Conservation (phyloP, 2,329 filamentous ascomycete species). For the Pyricularia grisea region DNA sequence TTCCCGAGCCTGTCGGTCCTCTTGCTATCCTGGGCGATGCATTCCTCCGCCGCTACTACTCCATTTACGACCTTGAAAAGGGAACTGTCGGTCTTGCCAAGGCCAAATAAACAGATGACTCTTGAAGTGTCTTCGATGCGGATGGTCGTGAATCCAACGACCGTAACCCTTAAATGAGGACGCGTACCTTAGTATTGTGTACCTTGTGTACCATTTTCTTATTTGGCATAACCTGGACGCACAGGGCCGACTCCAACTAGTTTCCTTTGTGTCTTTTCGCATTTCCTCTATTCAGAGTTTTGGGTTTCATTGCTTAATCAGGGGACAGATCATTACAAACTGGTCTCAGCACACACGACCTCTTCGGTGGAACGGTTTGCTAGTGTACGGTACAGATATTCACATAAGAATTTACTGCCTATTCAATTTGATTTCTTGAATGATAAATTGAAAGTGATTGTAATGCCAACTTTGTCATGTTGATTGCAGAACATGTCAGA, state of each 20-base stretch:
- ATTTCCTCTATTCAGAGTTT: not conserved
- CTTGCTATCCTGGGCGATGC: conserved; percentile 91
- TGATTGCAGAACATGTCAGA: not conserved
- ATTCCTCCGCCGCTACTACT: conserved; percentile 82
- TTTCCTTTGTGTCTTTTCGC: not conserved
- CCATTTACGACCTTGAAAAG: conserved; percentile 90
- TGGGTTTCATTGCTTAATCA: not conserved
- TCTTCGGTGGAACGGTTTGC: not conserved
- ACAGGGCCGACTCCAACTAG: not conserved
- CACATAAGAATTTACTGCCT: not conserved
- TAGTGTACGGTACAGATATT: not conserved
- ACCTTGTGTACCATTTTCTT: not conserved
- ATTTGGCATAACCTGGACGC: not conserved
- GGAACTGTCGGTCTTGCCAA: conserved; percentile 81
- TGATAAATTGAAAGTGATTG: not conserved
- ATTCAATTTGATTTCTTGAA: not conserved
- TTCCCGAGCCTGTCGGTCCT: conserved; percentile 78
- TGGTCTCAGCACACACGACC: not conserved
- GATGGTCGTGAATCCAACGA: not conserved
- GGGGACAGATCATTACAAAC: not conserved
- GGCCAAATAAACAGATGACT: conserved; percentile 44
- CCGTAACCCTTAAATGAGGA: not conserved
- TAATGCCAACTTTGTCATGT: not conserved
- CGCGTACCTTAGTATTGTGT: not conserved
- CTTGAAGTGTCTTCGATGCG: not conserved